A percentile compares a stretch with the other conserved stretches of the same genome.
Conservation (phyloP, 495 filamentous ascomycete genomes). For the Podospora australis region DNA sequence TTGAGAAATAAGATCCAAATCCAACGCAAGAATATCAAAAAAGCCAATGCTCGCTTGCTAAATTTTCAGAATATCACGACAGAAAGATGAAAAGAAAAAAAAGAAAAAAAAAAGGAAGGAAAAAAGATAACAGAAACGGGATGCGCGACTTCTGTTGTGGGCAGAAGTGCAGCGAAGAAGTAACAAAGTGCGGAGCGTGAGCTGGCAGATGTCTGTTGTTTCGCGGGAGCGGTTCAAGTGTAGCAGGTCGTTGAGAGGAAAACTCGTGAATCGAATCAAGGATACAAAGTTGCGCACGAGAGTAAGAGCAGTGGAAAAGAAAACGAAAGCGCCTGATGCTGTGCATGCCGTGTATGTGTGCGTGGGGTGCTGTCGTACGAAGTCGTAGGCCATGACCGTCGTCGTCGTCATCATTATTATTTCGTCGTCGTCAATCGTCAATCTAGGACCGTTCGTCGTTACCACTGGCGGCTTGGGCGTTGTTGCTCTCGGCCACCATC, state of each 20-base stretch:
- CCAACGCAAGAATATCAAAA: constrained; percentile 11
- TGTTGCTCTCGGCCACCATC: constrained; percentile 63
- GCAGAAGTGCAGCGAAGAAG: background rate
- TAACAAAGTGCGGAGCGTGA: constrained; percentile 23
- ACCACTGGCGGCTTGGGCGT: constrained; percentile 22
- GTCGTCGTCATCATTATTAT: constrained; percentile 15
- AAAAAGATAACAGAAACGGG: background rate
- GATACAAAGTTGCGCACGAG: background rate
- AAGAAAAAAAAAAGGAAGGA: constrained; percentile 1
- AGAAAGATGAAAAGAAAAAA: background rate
- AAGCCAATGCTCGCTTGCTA: constrained; percentile 30
- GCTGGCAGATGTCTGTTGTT: constrained; percentile 28
- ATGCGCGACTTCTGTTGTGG: background rate
- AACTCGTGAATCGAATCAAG: constrained; percentile 8
- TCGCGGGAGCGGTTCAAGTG: constrained; percentile 33
- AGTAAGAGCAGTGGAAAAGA: constrained; percentile 25
- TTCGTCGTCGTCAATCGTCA: constrained; percentile 17
- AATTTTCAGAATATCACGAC: constrained; percentile 7
- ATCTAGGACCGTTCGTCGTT: constrained; percentile 34
- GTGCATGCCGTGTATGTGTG: constrained; percentile 4
- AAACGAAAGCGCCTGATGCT: constrained; percentile 14
- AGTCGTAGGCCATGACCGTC: constrained; percentile 7
- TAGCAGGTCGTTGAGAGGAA: constrained; percentile 13
- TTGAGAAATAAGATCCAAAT: constrained; percentile 20
- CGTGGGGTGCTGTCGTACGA: constrained; percentile 10